Evolutionary conservation across 306 rosid genomes (phyloP), one percentile per base, ranked within the genome.

Genomic region (Malus asiatica): DNA sequence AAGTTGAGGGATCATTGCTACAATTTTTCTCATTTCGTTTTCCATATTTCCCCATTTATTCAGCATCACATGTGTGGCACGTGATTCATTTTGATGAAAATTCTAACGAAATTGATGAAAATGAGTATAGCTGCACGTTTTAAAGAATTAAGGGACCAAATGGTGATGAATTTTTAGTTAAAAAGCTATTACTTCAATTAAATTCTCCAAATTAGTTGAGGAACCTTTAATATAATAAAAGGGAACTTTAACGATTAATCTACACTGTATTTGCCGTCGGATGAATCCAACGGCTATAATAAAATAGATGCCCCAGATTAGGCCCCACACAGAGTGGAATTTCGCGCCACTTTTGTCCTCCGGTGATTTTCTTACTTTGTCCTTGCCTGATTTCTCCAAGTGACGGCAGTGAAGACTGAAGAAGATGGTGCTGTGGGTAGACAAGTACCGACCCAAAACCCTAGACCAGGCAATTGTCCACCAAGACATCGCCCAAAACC

Each of bases 381-480:
- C 19, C 30, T 27, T 3, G 67, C 67, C 40, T 18, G 67, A 63
- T 38, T 63, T 63, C 42, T 63, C 42, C 10, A 0, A 29, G 11
- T 1, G 14, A 11, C n/a, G 68, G 30, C 22, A 16, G 13, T 44
- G 66, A 71, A 33, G 23, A 30, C n/a, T 57, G 45, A 40, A 40
- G 45, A 40, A 40, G 73, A 88, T 12, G 76, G 90, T 94, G 98
- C 71, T 94, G 95, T 94, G 98, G 98, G 91, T 94, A 1, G 98
- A 94, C 85, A 94, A 94, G 78, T 89, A 94, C 84, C 87, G 98
- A 62, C 98, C 97, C 67, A 94, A 88, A 90, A 84, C 89, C 88
- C 94, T 94, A 18, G 98, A 94, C 82, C 89, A 88, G 61, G 80
- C 85, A 63, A 38, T 76, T 72, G 95, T 92, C 82, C 97, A 92